Evolutionary conservation across 1,284 basidiomycete genomes (phyloP).

Genomic region (Coniophora puteana): DNA sequence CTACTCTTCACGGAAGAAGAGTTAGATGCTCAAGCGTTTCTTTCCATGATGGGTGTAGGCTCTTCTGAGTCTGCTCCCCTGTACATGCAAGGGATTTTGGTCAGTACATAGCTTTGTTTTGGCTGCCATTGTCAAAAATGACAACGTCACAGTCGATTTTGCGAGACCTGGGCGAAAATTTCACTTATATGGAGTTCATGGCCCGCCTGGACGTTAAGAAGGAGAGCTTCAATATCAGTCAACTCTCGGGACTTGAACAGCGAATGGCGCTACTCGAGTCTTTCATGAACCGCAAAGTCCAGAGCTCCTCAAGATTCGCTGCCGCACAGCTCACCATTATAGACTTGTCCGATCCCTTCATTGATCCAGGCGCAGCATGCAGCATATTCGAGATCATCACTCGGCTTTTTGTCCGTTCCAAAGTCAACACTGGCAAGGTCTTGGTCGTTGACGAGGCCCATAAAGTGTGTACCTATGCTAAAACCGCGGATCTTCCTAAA

Average conservation of each 20-base stretch:
- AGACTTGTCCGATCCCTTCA: constrained; percentile 70
- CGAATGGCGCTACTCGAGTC: constrained; percentile 52
- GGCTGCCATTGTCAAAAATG: constrained; percentile 12
- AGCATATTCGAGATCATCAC: constrained; percentile 67
- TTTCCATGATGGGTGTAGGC: constrained; percentile 66
- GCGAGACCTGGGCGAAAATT: constrained; percentile 45
- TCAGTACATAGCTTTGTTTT: constrained; percentile 25
- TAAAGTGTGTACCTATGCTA: constrained; percentile 48
- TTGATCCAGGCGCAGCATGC: constrained; percentile 63
- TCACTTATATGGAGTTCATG: constrained; percentile 44
- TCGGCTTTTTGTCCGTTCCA: constrained; percentile 60
- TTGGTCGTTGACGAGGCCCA: constrained; percentile 74
- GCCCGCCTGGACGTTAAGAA: constrained; percentile 42
- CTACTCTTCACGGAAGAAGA: constrained; percentile 57
- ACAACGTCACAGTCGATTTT: constrained; percentile 31
- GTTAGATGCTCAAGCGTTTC: constrained; percentile 61
- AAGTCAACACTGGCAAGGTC: constrained; percentile 63
- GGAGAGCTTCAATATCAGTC: constrained; percentile 47
- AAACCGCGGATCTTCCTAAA: background rate
- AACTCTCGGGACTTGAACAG: constrained; percentile 52
- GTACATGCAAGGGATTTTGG: constrained; percentile 62
- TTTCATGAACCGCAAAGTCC: constrained; percentile 33
- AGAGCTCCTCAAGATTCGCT: constrained; percentile 40
- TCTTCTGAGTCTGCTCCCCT: constrained; percentile 57
- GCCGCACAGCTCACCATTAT: constrained; percentile 58